phyloP scores from a whole-genome alignment of 2,329 filamentous ascomycete species.

The Aureobasidium sp. region DNA sequence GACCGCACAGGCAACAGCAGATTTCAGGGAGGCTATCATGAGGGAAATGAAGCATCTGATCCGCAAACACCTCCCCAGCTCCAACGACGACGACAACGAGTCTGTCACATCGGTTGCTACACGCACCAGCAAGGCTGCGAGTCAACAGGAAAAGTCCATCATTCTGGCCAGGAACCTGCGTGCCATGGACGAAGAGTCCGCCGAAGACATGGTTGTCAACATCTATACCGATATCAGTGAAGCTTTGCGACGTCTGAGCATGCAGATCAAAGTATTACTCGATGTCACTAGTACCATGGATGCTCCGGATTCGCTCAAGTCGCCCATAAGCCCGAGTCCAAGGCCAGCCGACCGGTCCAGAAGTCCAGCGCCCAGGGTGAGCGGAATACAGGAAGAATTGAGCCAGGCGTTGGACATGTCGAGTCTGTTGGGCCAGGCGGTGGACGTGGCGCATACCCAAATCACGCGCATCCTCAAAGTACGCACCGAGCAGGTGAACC shows the following conservation, averaged over 20 bases:
- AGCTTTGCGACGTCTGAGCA: slow-evolving; percentile 72
- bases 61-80: slow-evolving; percentile 76
- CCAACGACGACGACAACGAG: slow-evolving; percentile 88
- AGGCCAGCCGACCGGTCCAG: neutral
- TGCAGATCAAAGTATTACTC: slow-evolving; percentile 87
- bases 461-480: slow-evolving; percentile 70
- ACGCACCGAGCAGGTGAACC: slow-evolving; percentile 62
- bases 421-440: slow-evolving; percentile 67
- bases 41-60: slow-evolving; percentile 83
- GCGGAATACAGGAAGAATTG: slow-evolving; percentile 57
- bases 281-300: slow-evolving; percentile 77
- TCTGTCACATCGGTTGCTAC: slow-evolving; percentile 57
- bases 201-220: slow-evolving; percentile 69
- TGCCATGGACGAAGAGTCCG: slow-evolving; percentile 71
- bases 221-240: slow-evolving; percentile 87
- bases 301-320: slow-evolving; percentile 30
- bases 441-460: slow-evolving; percentile 66
- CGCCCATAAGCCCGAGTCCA: slow-evolving; percentile 34
- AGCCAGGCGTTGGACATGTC: slow-evolving; percentile 69
- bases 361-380: slow-evolving; percentile 13
- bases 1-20: slow-evolving; percentile 69
- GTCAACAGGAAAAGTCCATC: slow-evolving; percentile 81
- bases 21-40: slow-evolving; percentile 74
- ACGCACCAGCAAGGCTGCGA: slow-evolving; percentile 56
- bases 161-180: slow-evolving; percentile 82